Evolutionary conservation across 441 rosid genomes (phyloP), one percentile per base, ranked within the genome.

Genomic region (Euphorbia schlechtendalii): DNA sequence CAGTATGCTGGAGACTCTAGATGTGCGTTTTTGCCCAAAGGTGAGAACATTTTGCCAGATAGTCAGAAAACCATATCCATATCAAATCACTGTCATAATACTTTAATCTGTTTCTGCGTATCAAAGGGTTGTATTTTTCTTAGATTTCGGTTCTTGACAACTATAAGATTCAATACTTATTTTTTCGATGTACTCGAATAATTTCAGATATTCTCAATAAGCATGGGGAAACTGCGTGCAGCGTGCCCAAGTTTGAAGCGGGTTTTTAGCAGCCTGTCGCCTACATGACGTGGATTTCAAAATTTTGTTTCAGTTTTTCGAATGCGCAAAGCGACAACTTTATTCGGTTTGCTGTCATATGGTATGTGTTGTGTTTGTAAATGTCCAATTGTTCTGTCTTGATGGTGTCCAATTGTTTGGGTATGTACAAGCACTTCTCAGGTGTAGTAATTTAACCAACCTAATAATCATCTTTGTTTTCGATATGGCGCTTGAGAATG

Each of bases 11-110:
- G 96, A 91, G 87, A 89, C 95, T 63, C 80, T 95, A 51, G 98
- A 95, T 80, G 90, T 95, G 58, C 97, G 99, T 67, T 82, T 75
- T 82, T 94, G 99, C 74, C 88, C 84, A 0, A 92, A 88, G 97
- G 99, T 84, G 64, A 78, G 82, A 49, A 45, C 36, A 51, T 28
- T 18, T 13, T 63, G 17, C n/a, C 38, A 3, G 3, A 7, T 32
- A 32, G 36, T 32, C 36, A n/a, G 36, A 32, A 32, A 32, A 32
- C 36, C 36, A 17, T 43, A 11, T 11, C n/a, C 14, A 43, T 14
- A 43, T 43, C 17, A 43, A 43, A 43, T 43, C 5, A 10, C 48
- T 2, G 36, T 43, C 12, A 14, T 43, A 43, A 40, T 40, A 40
- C 12, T 40, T 8, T 12, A 40, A 40, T 45, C n/a, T 13, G 15